Conservation (phyloP, 768 basidiomycete genomes). For the Pleurotus eryngii region DNA sequence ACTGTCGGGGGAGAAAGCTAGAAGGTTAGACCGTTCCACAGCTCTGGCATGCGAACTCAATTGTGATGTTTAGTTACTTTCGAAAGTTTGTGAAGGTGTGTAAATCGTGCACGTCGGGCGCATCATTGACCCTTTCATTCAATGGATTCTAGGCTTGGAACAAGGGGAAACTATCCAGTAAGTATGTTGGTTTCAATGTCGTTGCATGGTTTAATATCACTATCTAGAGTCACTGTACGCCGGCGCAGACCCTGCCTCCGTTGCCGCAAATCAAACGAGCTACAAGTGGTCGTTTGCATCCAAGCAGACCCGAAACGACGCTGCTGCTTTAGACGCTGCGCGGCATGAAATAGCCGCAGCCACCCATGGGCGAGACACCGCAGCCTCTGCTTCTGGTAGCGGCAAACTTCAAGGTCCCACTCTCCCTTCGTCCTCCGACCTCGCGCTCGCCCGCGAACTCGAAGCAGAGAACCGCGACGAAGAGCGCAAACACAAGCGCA, state of each 20-base stretch:
- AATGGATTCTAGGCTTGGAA: conserved; percentile 66
- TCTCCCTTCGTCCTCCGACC: conserved; percentile 66
- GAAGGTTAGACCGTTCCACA: conserved; percentile 47
- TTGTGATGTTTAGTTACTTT: conserved; percentile 62
- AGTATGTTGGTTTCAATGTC: conserved; percentile 12
- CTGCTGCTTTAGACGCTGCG: conserved; percentile 51
- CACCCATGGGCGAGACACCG: conserved; percentile 34
- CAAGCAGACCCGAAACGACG: conserved; percentile 57
- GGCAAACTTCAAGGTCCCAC: conserved; percentile 63
- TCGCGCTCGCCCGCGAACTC: conserved; percentile 66
- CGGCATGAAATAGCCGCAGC: conserved; percentile 57
- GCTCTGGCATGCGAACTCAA: conserved; percentile 24
- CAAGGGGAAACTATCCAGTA: conserved; percentile 68
- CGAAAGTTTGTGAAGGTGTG: conserved; percentile 85
- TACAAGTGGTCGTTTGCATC: conserved; percentile 89
- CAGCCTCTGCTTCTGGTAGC: conserved; percentile 20
- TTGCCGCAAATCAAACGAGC: conserved; percentile 68
- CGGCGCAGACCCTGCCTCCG: conserved; percentile 52
- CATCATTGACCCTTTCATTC: not conserved
- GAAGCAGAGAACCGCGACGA: conserved; percentile 47
- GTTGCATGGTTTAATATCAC: not conserved
- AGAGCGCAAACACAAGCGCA: conserved; percentile 58
- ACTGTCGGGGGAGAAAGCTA: conserved; percentile 75
- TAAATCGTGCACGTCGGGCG: not conserved
- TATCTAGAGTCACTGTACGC: conserved; percentile 52